Base-by-base conservation (phyloP, 257 asterid genomes). In the Scutellaria baicalensis region DNA sequence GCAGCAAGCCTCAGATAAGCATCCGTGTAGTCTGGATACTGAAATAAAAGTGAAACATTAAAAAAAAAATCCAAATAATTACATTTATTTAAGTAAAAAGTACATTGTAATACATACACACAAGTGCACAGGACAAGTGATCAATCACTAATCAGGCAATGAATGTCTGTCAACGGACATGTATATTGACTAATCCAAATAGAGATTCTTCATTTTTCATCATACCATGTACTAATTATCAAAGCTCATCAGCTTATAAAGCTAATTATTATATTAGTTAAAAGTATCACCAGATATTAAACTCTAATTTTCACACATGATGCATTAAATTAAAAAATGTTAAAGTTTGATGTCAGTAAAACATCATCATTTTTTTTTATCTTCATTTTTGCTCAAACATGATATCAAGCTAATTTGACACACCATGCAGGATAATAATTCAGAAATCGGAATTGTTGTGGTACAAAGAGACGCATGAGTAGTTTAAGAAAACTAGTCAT, bases 1-100 rank as follows among this genome's bases (percentile, higher is more conserved):
- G 97, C 96, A 66, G 97, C 97, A 67, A 94, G 96, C 80, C 99
- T 89, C 88, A 94, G 78, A 85, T 89, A 83, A 61, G 96, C 93
- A 86, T 94, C 99, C 35, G 88, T 80, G 70, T 94, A 93, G 20
- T 84, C 95, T 66, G 96, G 96, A 73, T 82, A 89, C 99, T 93
- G 95, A 75, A 79, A 72, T 57, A 27, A 61, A 66, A 63, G 42
- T 52, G 47, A 63, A 54, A 47, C 59, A 63, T 65, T 54, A 68
- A 13, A 14, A 48, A 45, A 5, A 42, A 27, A 40, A 74, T 16
- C 23, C 48, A 63, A 68, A 6, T 23, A 17, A 5, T 20, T 11
- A 39, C 5, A 43, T 14, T 13, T 33, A 40, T 21, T n/a, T n/a
- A n/a, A 51, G 18, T n/a, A 42, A 40, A 42, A 3, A 36, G 38